Base-by-base conservation (phyloP, 768 basidiomycete genomes). In the Rhodotorula paludigena region DNA sequence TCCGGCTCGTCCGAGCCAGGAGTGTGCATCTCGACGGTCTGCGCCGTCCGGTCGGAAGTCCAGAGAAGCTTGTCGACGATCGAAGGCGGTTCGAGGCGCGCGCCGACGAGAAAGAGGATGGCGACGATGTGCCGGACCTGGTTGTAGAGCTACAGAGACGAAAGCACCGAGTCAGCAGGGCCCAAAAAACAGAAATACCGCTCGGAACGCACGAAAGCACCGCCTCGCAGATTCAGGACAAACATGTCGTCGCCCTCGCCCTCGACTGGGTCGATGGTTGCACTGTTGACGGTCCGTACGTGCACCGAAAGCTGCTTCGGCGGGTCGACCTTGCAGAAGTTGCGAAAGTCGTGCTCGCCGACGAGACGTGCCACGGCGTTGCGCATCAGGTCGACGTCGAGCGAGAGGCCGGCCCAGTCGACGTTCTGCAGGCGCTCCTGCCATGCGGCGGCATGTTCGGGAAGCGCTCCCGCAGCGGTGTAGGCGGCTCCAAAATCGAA, bases 41-140 rank as follows among this genome's bases (percentile, higher is more conserved):
- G 25, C 77, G 78, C n/a, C 77, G 81, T 60, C 47, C 79, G 80
- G 63, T 71, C 79, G 49, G 83, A 83, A 28, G 85, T 84, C 77
- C 94, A 89, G 76, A 96, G 81, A 32, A 98, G 81, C 18, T 85
- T 80, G 18, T 84, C 80, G 21, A 97, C 80, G 64, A 94, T 81
- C 28, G 82, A 82, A 0, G 90, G 87, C 11, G 80, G 75, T 76
- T 97, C 94, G 61, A 92, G 82, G 0, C 88, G 85, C 1, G 87
- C 78, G 25, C 92, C 94, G 58, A 94, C 84, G 56, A 96, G 85
- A 78, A 97, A 90, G 28, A 98, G 82, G 57, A 94, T 77, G 4
- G 89, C 89, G 84, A 96, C 88, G 79, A 96, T 93, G 74, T 93
- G 91, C 44, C 93, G 84, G 21, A 96, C 93, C 81, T 96, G 93